These are phyloP conservation scores for Paramicrosporidium saccamoebae DNA, from an alignment of 371 early-diverging fungal species.

Conservation along the genomic window DNA sequence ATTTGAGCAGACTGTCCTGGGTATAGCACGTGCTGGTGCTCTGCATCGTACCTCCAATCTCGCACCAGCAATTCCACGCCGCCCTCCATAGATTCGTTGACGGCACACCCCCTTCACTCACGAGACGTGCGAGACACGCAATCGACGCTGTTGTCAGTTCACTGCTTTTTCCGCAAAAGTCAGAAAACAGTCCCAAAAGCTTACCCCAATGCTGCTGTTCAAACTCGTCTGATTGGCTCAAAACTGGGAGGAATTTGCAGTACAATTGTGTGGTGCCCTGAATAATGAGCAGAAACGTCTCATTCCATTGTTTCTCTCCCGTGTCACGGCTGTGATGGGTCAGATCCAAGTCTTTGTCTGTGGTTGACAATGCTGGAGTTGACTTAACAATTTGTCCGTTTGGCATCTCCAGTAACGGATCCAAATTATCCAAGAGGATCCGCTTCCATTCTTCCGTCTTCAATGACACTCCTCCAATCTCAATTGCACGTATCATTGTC, in stretches of 20 bases:
- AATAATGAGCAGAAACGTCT: constrained; percentile 50
- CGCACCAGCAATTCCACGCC: too few relatives aligned
- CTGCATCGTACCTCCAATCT: too few relatives aligned
- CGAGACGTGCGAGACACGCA: too few relatives aligned
- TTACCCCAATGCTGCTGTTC: constrained; percentile 19
- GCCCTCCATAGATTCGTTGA: too few relatives aligned
- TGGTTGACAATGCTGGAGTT: constrained; percentile 1
- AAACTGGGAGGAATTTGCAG: constrained; percentile 19
- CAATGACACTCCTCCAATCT: constrained; percentile 35
- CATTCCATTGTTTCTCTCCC: constrained; percentile 72
- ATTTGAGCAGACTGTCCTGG: too few relatives aligned
- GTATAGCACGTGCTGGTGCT: too few relatives aligned
- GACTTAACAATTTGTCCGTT: constrained; percentile 11
- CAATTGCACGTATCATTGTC: constrained; percentile 67
- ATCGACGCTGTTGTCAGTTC: too few relatives aligned
- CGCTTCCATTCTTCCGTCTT: constrained; percentile 34
- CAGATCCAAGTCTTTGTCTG: constrained; percentile 9
- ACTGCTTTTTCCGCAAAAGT: constrained; percentile 35
- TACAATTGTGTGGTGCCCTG: constrained; percentile 32
- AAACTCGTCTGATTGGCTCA: constrained; percentile 17
- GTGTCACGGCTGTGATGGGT: constrained; percentile 30
- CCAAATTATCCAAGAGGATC: constrained; percentile 51
- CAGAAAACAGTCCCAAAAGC: constrained; percentile 21
- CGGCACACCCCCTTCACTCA: too few relatives aligned
- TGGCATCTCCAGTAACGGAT: constrained; percentile 51